A percentile compares a stretch with the other conserved stretches of the same genome.
Evolutionary conservation across 1,284 basidiomycete species (phyloP).

Genomic region (Tilletia caries): DNA sequence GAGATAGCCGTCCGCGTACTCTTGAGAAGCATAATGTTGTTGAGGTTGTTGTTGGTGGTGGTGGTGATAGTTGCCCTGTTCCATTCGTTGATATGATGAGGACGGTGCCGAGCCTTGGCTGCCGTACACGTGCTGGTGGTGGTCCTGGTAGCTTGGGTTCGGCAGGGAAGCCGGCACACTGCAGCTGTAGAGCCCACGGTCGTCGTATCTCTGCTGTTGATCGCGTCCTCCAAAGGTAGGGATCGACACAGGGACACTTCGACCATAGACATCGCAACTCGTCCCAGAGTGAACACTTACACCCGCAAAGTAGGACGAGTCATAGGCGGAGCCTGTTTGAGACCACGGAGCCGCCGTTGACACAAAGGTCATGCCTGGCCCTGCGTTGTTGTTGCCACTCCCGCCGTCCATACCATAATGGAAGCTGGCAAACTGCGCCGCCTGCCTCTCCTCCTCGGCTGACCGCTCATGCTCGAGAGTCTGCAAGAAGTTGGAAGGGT

Average conservation of each 20-base stretch:
- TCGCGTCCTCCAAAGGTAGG: background rate
- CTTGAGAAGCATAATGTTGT: background rate
- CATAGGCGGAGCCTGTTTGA: background rate
- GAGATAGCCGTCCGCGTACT: background rate
- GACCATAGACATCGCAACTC: background rate
- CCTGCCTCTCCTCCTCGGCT: too few species aligned
- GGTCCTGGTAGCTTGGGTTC: background rate
- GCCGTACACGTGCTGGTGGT: background rate
- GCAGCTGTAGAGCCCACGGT: background rate
- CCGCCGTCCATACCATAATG: too few species aligned
- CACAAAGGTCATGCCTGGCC: too few species aligned
- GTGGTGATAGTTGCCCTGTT: too few species aligned
- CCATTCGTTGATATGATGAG: background rate
- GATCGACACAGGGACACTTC: background rate
- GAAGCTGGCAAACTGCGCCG: too few species aligned
- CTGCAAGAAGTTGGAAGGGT: conserved; percentile 54
- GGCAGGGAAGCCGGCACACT: background rate
- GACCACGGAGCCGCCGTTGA: background rate
- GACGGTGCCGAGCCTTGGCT: background rate
- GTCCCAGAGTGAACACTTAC: background rate
- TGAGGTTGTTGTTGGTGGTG: too few species aligned
- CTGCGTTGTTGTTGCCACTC: too few species aligned
- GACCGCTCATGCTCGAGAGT: conserved; percentile 4
- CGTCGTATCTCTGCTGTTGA: background rate
- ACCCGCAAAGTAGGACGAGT: background rate